These are phyloP conservation scores for Gastrolobium bilobum DNA, from an alignment of 306 rosid genomes.

Conservation along the genomic window DNA sequence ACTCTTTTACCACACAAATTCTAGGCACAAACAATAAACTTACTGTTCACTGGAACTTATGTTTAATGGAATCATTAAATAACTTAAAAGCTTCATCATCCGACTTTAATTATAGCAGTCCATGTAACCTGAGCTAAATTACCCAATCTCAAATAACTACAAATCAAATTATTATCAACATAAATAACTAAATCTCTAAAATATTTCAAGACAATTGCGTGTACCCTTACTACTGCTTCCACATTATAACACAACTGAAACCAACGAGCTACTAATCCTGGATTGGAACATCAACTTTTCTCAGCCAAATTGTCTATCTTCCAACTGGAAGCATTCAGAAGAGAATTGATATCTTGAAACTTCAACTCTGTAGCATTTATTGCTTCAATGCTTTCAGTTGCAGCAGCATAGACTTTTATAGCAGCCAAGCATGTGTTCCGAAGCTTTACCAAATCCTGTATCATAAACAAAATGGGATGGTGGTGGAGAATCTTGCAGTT, in stretches of 20 bases:
- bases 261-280: slow-evolving; percentile 70
- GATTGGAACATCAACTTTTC: slow-evolving; percentile 61
- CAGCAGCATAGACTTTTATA: slow-evolving; percentile 70
- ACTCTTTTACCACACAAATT: slow-evolving; percentile 69
- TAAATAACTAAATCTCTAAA: slow-evolving; percentile 55
- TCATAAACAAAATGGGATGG: slow-evolving; percentile 50
- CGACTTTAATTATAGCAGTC: slow-evolving; percentile 75
- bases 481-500: slow-evolving; percentile 72
- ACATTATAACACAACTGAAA: slow-evolving; percentile 62
- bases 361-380: slow-evolving; percentile 70
- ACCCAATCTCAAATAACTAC: slow-evolving; percentile 67
- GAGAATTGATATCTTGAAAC: slow-evolving; percentile 67
- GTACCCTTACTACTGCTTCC: slow-evolving; percentile 70
- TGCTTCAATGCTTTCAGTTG: slow-evolving; percentile 70
- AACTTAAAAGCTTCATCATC: slow-evolving; percentile 76
- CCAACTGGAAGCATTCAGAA: slow-evolving; percentile 67
- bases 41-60: slow-evolving; percentile 65
- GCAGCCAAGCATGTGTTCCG: slow-evolving; percentile 73
- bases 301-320: slow-evolving; percentile 67
- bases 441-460: slow-evolving; percentile 68
- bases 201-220: slow-evolving; percentile 63
- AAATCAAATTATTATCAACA: slow-evolving; percentile 80
- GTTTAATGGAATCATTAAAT: slow-evolving; percentile 59
- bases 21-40: slow-evolving; percentile 82
- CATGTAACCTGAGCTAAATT: slow-evolving; percentile 73